Evolutionary conservation across 2,329 filamentous ascomycete genomes (phyloP).

Genomic region (Daldinia eschscholtzii): DNA sequence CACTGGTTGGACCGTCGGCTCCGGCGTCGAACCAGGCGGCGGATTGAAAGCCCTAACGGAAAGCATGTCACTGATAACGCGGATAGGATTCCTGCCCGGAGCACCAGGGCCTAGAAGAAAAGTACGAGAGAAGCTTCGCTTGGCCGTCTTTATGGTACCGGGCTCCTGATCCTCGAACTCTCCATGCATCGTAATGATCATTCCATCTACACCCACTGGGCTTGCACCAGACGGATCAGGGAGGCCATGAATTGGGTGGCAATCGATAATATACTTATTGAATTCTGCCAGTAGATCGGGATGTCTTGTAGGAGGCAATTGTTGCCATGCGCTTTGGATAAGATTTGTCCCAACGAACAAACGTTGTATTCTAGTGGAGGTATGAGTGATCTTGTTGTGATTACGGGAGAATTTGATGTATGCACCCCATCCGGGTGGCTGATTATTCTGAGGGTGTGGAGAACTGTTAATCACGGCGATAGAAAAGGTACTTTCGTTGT

Average conservation of each 20-base stretch:
- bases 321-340: constrained; percentile 77
- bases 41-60: constrained; percentile 75
- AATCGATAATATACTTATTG: constrained; percentile 85
- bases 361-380: constrained; percentile 72
- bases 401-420: constrained; percentile 87
- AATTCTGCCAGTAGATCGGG: constrained; percentile 75
- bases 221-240: constrained; percentile 76
- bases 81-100: constrained; percentile 72
- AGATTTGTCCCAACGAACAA: constrained; percentile 72
- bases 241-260: constrained; percentile 78
- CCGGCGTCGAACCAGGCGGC: constrained; percentile 56
- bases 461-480: constrained; percentile 75
- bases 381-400: constrained; percentile 75
- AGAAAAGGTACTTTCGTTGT: constrained; percentile 80
- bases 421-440: constrained; percentile 71
- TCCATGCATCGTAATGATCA: constrained; percentile 83
- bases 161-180: constrained; percentile 82
- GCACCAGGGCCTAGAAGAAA: constrained; percentile 83
- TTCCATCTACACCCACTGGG: constrained; percentile 77
- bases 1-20: constrained; percentile 17
- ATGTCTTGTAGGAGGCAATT: constrained; percentile 79
- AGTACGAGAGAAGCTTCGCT: constrained; percentile 84
- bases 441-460: constrained; percentile 62
- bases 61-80: constrained; percentile 84
- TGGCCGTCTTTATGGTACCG: constrained; percentile 66